A percentile compares a stretch with the other conserved stretches of the same genome.
Evolutionary conservation across 345 rosid species (phyloP).

Genomic region (Populus tremula): DNA sequence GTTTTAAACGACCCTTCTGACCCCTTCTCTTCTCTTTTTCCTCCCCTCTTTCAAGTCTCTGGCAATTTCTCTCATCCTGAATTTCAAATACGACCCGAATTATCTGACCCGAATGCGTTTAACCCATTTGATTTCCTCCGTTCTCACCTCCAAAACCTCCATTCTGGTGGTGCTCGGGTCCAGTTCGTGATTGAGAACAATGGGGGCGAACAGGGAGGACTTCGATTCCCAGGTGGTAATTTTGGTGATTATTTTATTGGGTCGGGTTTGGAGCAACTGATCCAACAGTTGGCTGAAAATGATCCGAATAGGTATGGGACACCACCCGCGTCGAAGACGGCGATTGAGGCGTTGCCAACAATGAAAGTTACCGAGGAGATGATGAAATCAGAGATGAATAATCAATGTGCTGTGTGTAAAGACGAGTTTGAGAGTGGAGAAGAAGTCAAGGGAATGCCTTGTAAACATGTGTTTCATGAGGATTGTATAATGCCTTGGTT

Average conservation of each 20-base stretch:
- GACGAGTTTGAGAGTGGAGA: constrained; percentile 39
- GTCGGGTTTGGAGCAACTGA: constrained; percentile 46
- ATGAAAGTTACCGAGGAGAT: constrained; percentile 26
- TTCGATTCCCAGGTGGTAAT: constrained; percentile 29
- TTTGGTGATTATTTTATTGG: constrained; percentile 47
- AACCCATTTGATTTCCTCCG: constrained; percentile 38
- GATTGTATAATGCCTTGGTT: constrained; percentile 50
- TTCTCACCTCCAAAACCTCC: constrained; percentile 32
- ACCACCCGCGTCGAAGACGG: constrained; percentile 45
- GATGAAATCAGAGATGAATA: constrained; percentile 38
- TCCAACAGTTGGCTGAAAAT: constrained; percentile 51
- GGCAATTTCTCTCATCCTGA: constrained; percentile 1
- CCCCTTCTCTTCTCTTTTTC: constrained; percentile 28
- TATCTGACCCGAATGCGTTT: constrained; percentile 16
- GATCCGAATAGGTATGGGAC: constrained; percentile 49
- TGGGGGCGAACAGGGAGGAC: constrained; percentile 13
- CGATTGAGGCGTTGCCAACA: constrained; percentile 36
- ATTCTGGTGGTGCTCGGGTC: constrained; percentile 40
- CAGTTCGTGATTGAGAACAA: constrained; percentile 44
- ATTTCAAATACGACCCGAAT: not conserved
- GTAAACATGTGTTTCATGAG: constrained; percentile 43
- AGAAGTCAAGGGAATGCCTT: constrained; percentile 51
- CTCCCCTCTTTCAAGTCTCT: constrained; percentile 26
- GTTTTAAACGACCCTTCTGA: constrained; percentile 22
- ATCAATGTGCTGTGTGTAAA: constrained; percentile 52